Percentiles rank a stretch among this genome's conserved stretches.
phyloP scores from a whole-genome alignment of 2,329 filamentous ascomycete genomes.

The Aschersonia sp. region DNA sequence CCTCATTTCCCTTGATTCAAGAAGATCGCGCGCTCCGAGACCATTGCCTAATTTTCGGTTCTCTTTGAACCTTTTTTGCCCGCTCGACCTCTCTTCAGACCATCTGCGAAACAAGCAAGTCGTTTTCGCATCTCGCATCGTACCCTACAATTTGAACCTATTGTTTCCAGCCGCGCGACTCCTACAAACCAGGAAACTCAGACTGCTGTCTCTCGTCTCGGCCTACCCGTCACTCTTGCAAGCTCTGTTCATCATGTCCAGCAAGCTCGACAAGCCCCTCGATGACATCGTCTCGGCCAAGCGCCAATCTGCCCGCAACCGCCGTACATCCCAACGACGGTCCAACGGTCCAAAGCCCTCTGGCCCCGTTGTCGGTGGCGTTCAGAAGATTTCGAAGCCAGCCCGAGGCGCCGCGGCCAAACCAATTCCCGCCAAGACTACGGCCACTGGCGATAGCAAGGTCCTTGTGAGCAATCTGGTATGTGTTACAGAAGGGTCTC shows the following conservation, averaged over 20 bases:
- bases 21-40: too few relatives aligned
- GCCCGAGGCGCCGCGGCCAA: constrained; percentile 44
- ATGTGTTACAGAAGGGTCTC: constrained; percentile 23
- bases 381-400: constrained; percentile 62
- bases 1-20: too few relatives aligned
- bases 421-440: constrained; percentile 49
- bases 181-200: too few relatives aligned
- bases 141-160: not conserved
- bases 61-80: too few relatives aligned
- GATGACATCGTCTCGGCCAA: constrained; percentile 88
- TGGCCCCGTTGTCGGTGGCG: constrained; percentile 62
- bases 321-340: constrained; percentile 35
- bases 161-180: not conserved
- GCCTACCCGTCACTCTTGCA: too few relatives aligned
- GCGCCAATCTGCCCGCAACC: constrained; percentile 38
- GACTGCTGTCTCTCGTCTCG: not conserved
- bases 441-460: constrained; percentile 66
- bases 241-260: constrained; percentile 53
- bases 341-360: constrained; percentile 37
- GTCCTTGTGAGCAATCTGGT: constrained; percentile 98
- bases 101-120: not conserved
- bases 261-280: constrained; percentile 91
- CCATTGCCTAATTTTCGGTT: too few relatives aligned
- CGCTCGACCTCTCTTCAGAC: not conserved
- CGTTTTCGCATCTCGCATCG: not conserved